These are phyloP conservation scores for Cytospora schulzeri DNA, from an alignment of 2,329 filamentous ascomycete species.

Conservation along the genomic window DNA sequence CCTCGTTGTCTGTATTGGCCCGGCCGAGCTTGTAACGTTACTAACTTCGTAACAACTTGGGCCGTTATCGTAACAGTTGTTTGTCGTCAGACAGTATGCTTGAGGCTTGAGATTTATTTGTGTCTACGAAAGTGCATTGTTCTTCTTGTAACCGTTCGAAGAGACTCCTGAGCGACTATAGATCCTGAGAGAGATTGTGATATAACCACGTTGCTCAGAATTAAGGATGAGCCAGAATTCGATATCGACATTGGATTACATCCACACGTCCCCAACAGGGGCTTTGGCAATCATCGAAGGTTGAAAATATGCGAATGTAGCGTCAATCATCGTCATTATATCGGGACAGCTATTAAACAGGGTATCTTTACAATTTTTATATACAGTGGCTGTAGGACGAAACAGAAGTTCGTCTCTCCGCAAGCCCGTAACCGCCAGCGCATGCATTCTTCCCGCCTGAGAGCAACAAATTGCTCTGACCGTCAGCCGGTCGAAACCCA, in stretches of 20 bases:
- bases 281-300: too few species aligned
- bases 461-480: background rate
- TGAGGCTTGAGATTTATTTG: too few species aligned
- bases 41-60: background rate
- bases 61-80: background rate
- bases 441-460: background rate
- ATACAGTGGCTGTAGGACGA: background rate
- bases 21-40: background rate
- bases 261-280: too few species aligned
- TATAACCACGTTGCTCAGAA: too few species aligned
- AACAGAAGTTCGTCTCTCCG: too few species aligned
- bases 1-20: background rate
- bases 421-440: background rate
- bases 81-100: background rate
- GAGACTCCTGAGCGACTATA: too few species aligned
- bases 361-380: background rate
- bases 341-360: background rate
- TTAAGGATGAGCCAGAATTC: background rate
- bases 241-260: too few species aligned
- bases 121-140: too few species aligned
- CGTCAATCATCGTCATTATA: background rate
- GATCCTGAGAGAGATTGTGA: too few species aligned
- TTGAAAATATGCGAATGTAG: background rate
- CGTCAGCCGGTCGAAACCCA: background rate
- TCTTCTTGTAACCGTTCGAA: too few species aligned